Evolutionary conservation across 2,329 filamentous ascomycete genomes (phyloP), one percentile per base, ranked within the genome.

Genomic region (Basipetospora chlamydospora): DNA sequence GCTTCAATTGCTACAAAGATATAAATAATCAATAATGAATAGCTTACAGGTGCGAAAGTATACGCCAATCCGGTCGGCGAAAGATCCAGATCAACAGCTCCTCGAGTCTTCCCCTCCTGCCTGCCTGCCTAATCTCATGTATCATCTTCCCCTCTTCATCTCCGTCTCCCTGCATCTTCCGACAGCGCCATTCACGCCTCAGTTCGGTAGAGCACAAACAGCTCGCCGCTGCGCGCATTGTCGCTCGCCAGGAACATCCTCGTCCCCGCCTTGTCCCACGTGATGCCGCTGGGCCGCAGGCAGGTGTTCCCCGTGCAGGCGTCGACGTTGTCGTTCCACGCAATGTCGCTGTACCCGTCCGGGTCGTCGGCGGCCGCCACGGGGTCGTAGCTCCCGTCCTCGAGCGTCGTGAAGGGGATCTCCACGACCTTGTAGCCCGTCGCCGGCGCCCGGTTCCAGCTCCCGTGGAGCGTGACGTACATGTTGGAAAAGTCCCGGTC

Each of bases 381-480:
- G 26, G 55, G 53, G 26, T 56, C 51, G 33, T 52, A 54, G 11
- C 26, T 29, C 16, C 49, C 51, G 35, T 42, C 42, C 3, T 36
- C 35, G 16, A 47, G 44, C 33, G 34, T 6, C 2, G 42, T 47
- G 35, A 58, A 60, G 4, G 54, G 54, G 10, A 61, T 46, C 26
- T 51, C 42, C n/a, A 55, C 47, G 11, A 61, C 49, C 45, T 56
- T 56, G 47, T 59, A 60, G 1, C 58, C 58, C 12, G 50, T 50
- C 2, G 58, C 54, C 3, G 47, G 47, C 13, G 49, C 46, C 16
- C 56, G 50, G 46, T 59, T 55, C 70, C 73, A 77, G 39, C 64
- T 70, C 3, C 73, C 73, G 49, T 76, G 73, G 47, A 77, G 72
- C 1, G 70, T 63, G 20, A 77, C 59, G 61, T 68, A 77, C 22